Conservation (phyloP, 148 eudicot species). For the Euryodendron excelsum region DNA sequence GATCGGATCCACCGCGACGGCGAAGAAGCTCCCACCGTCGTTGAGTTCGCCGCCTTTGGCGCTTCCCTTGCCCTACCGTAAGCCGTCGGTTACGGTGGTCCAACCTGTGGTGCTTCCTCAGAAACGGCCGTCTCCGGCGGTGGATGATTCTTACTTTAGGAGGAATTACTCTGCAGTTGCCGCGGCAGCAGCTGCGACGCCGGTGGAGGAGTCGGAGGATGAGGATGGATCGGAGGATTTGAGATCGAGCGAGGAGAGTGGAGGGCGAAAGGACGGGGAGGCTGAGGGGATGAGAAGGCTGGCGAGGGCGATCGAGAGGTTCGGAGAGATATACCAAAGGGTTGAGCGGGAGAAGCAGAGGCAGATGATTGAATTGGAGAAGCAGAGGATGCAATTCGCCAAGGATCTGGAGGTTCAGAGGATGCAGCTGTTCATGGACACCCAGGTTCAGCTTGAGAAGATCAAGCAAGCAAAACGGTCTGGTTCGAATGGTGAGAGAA, state of each 20-base stretch:
- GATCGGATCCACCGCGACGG: conserved; percentile 40
- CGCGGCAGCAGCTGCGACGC: conserved; percentile 74
- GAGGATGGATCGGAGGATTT: conserved; percentile 30
- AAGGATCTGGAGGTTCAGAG: conserved; percentile 51
- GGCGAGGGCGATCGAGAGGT: conserved; percentile 70
- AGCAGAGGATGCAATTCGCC: conserved; percentile 47
- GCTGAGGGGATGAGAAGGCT: conserved; percentile 52
- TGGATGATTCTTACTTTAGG: conserved; percentile 56
- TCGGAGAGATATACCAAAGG: conserved; percentile 66
- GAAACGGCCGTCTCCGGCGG: conserved; percentile 48
- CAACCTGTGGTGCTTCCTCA: conserved; percentile 44
- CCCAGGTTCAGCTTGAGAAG: conserved; percentile 41
- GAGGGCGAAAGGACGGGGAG: conserved; percentile 20
- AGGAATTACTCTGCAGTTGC: conserved; percentile 73
- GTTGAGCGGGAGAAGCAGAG: conserved; percentile 55
- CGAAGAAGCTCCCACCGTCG: conserved; percentile 28
- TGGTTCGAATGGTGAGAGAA: conserved; percentile 15
- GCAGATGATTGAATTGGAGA: conserved; percentile 52
- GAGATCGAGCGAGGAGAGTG: conserved; percentile 26
- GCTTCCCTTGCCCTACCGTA: conserved; percentile 44
- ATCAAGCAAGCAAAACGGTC: conserved; percentile 25
- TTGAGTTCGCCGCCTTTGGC: conserved; percentile 50
- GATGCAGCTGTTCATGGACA: conserved; percentile 44
- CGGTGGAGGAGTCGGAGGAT: conserved; percentile 30
- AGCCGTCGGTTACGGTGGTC: conserved; percentile 10